Percentiles rank a stretch among this genome's conserved stretches.
Conservation (phyloP, 139 green algal genomes). For the Tetradesmus obliquus region DNA sequence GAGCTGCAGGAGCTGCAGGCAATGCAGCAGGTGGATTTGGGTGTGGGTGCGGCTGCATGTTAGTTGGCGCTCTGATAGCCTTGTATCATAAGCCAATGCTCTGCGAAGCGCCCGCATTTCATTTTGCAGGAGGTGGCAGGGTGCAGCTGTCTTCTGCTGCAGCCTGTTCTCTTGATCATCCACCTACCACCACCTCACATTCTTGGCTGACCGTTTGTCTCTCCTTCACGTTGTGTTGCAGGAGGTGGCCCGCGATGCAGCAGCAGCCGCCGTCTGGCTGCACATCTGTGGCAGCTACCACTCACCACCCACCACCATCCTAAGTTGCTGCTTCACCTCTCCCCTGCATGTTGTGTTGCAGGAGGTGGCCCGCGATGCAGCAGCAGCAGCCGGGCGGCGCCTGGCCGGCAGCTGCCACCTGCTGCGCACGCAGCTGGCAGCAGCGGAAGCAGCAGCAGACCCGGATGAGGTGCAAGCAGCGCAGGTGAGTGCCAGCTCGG, state of each 20-base stretch:
- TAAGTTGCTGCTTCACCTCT: too few relatives aligned
- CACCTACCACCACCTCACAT: too few relatives aligned
- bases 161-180: too few relatives aligned
- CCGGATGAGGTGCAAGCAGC: slow-evolving; percentile 11
- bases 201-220: too few relatives aligned
- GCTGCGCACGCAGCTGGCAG: slow-evolving; percentile 6
- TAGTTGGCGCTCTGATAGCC: background rate
- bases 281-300: background rate
- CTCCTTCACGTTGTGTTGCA: background rate
- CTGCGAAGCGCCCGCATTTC: background rate
- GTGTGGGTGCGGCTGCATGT: background rate
- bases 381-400: slow-evolving; percentile 10
- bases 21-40: background rate
- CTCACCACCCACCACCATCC: too few relatives aligned
- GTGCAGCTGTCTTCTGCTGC: too few relatives aligned
- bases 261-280: background rate
- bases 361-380: slow-evolving; percentile 33
- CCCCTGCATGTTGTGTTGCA: background rate
- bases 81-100: background rate
- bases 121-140: background rate
- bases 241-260: slow-evolving; percentile 33
- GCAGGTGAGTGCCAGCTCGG: background rate
- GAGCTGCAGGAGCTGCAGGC: background rate
- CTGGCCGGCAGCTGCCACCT: background rate
- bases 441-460: slow-evolving; percentile 2